Conservation (phyloP, 169 alveolate genomes). For the Plasmodium billcollinsi region DNA sequence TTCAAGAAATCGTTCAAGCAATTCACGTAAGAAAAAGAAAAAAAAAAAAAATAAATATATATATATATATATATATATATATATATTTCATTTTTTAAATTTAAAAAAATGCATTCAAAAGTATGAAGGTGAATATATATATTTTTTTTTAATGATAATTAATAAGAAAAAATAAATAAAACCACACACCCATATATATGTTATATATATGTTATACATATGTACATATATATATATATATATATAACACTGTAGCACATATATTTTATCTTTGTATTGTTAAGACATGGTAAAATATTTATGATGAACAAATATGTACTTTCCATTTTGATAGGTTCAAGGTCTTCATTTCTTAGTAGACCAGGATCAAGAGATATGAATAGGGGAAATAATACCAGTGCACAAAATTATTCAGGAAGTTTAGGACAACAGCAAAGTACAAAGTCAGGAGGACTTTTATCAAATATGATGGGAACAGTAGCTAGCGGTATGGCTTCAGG, state of each 20-base stretch:
- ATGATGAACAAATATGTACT: background rate
- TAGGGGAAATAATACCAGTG: conserved; percentile 42
- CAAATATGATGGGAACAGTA: conserved; percentile 78
- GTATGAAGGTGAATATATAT: background rate
- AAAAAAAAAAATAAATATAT: background rate
- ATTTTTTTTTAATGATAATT: background rate
- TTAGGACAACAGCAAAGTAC: conserved; percentile 40
- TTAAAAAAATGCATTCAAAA: too few species aligned
- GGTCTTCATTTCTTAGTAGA: conserved; percentile 38
- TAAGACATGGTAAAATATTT: too few species aligned
- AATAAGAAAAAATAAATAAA: background rate
- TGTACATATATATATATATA: too few species aligned
- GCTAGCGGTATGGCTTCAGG: conserved; percentile 80
- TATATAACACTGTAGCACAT: too few species aligned
- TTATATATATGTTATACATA: too few species aligned
- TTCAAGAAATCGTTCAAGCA: conserved; percentile 67
- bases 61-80: background rate
- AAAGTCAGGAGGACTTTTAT: conserved; percentile 51
- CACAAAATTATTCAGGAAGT: conserved; percentile 59
- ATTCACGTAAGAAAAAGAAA: conserved; percentile 59
- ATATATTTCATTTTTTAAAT: background rate
- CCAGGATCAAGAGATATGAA: conserved; percentile 38
- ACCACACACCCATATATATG: too few species aligned
- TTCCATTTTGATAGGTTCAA: conserved; percentile 28
- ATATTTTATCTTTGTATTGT: too few species aligned